phyloP scores from a whole-genome alignment of 2,329 filamentous ascomycete genomes.

The Ascochyta viciae-villosae region DNA sequence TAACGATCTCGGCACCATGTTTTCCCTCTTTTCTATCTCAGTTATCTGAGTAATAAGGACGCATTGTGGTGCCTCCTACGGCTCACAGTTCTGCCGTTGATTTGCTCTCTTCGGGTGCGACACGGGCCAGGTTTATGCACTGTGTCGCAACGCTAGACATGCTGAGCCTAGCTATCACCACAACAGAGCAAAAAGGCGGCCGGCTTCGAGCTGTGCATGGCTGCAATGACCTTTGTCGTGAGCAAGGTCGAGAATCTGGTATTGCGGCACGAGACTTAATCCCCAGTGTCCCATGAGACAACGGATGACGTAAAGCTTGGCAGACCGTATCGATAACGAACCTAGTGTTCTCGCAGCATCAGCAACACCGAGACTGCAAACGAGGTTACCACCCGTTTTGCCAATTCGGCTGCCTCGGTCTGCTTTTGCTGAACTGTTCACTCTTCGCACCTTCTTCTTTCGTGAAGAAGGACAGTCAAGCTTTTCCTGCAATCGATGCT shows the following conservation, averaged over 20 bases:
- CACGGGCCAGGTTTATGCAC: not conserved
- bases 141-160: conserved; percentile 10
- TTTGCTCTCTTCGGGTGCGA: not conserved
- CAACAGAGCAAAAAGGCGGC: not conserved
- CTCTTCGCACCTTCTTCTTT: conserved; percentile 7
- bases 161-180: not conserved
- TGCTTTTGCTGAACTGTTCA: not conserved
- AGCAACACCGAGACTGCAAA: not conserved
- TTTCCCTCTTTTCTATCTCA: not conserved
- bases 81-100: not conserved
- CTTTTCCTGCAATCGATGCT: conserved; percentile 1
- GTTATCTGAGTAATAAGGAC: not conserved
- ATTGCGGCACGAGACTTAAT: not conserved
- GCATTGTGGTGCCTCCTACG: not conserved
- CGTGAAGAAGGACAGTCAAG: conserved; percentile 4
- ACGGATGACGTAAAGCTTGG: not conserved
- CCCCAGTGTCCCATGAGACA: not conserved
- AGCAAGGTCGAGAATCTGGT: not conserved
- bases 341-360: not conserved
- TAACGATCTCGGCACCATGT: too few relatives aligned
- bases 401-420: not conserved
- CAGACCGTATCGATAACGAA: not conserved
- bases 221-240: not conserved
- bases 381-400: too few relatives aligned
- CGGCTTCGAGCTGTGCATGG: not conserved